These are phyloP conservation scores for Ceratobasidium theobromae DNA, from an alignment of 1,284 basidiomycete genomes.

Conservation along the genomic window DNA sequence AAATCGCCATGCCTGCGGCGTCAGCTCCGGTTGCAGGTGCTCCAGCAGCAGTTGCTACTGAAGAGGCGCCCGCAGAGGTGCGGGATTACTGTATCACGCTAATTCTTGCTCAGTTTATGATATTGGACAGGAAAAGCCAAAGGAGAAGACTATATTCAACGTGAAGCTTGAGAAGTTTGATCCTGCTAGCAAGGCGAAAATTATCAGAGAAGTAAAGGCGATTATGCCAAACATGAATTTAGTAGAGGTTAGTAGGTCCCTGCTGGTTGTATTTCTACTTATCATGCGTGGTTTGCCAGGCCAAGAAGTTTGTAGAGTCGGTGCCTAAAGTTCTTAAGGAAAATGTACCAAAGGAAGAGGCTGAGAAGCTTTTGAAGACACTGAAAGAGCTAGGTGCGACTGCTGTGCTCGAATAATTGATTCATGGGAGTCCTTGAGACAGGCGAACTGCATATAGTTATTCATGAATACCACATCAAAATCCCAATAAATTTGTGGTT, in stretches of 20 bases:
- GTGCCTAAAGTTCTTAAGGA: conserved; percentile 95
- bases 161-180: conserved; percentile 94
- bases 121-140: conserved; percentile 83
- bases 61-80: conserved; percentile 68
- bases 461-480: not conserved
- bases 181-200: conserved; percentile 88
- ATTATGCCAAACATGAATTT: conserved; percentile 91
- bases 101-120: not conserved
- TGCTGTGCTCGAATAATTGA: conserved; percentile 78
- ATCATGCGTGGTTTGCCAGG: conserved; percentile 56
- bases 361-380: conserved; percentile 91
- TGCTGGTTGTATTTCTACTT: conserved; percentile 38
- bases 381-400: conserved; percentile 90
- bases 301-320: conserved; percentile 99
- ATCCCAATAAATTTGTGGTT: conserved; percentile 13
- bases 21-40: conserved; percentile 61
- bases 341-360: conserved; percentile 95
- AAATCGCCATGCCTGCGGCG: conserved; percentile 91
- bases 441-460: conserved; percentile 2
- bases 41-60: conserved; percentile 55
- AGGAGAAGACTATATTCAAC: conserved; percentile 98
- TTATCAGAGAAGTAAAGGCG: conserved; percentile 98
- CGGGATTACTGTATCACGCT: conserved; percentile 38
- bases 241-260: conserved; percentile 74
- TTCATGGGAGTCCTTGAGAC: not conserved